Percentiles rank a stretch among this genome's conserved stretches.
Evolutionary conservation across 306 rosid genomes (phyloP).

Genomic region (Leucaena leucocephala): DNA sequence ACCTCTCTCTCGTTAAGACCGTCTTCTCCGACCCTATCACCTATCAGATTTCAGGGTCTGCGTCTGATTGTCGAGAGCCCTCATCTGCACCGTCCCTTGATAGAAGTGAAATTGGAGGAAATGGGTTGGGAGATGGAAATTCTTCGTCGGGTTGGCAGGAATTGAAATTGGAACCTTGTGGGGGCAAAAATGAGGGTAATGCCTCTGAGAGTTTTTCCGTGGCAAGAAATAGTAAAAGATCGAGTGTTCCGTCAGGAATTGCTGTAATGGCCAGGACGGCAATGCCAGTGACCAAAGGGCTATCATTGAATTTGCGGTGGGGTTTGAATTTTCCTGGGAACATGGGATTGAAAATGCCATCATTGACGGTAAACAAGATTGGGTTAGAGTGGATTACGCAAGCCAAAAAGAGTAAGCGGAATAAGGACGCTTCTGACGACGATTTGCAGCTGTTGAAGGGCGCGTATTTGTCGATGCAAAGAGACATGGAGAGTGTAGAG

Average conservation of each 20-base stretch:
- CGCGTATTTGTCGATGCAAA: slow-evolving; percentile 57
- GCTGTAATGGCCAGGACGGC: slow-evolving; percentile 67
- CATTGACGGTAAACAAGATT: slow-evolving; percentile 68
- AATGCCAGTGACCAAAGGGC: slow-evolving; percentile 58
- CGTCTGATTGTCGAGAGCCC: slow-evolving; percentile 14
- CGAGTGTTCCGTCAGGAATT: slow-evolving; percentile 50
- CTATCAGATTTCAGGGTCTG: slow-evolving; percentile 38
- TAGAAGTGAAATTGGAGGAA: slow-evolving; percentile 37
- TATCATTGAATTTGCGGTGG: slow-evolving; percentile 65
- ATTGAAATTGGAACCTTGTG: slow-evolving; percentile 64
- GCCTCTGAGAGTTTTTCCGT: slow-evolving; percentile 36
- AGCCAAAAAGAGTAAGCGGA: slow-evolving; percentile 37
- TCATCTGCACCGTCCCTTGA: slow-evolving; percentile 35
- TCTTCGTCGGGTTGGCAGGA: slow-evolving; percentile 71
- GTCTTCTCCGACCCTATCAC: slow-evolving; percentile 47
- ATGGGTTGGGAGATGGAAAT: slow-evolving; percentile 45
- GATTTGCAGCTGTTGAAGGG: slow-evolving; percentile 68
- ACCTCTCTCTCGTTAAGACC: slow-evolving; percentile 64
- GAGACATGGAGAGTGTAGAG: slow-evolving; percentile 68
- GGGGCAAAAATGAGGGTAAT: slow-evolving; percentile 29
- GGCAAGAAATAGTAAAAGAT: slow-evolving; percentile 43
- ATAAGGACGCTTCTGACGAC: slow-evolving; percentile 22
- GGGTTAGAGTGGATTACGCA: slow-evolving; percentile 64
- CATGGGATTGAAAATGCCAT: slow-evolving; percentile 54
- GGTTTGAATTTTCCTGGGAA: slow-evolving; percentile 59